Base-by-base conservation (phyloP, 129 eudicot species). In the Mikania micrantha region DNA sequence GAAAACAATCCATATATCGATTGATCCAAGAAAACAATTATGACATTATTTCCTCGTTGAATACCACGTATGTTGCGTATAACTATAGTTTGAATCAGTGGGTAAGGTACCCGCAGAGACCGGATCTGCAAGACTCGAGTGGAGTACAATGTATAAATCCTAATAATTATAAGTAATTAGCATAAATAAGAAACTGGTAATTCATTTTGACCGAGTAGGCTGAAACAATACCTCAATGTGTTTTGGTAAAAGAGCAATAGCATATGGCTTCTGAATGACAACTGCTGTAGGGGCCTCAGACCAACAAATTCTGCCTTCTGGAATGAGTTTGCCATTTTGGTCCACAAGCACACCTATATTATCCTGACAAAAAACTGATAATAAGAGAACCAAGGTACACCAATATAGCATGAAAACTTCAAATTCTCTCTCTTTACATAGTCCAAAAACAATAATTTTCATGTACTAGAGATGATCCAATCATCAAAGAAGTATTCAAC, bases 271-370 rank as follows among this genome's bases (percentile, higher is more conserved):
- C 77, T 90, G 95, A 65, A 83, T 86, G 25, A 86, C 79, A 75
- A 90, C 80, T 59, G 76, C 74, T 48, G 83, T 29, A 66, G 99
- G 99, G 74, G 94, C 85, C 75, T 94, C 97, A 27, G 99, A 89
- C 99, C 99, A 94, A 80, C 88, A 84, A 70, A 94, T 74, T 81
- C 93, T 89, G 71, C 99, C 97, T 77, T 87, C 99, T 32, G 85
- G 96, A 29, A 90, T 78, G 69, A 94, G 93, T 73, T 89, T 94
- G 39, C 97, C 99, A 69, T 94, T 81, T 81, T 77, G 96, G 75
- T 89, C 97, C 68, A 94, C 97, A 79, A 94, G 64, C 60, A 94
- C 86, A 25, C 99, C 99, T 64, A 94, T 89, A 66, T 94, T 87
- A 74, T 94, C 99, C 99, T 93, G 80, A 60, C 74, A 77, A 44